Evolutionary conservation across 441 rosid species (phyloP).

Genomic region (Pelargonium fulgidum): DNA sequence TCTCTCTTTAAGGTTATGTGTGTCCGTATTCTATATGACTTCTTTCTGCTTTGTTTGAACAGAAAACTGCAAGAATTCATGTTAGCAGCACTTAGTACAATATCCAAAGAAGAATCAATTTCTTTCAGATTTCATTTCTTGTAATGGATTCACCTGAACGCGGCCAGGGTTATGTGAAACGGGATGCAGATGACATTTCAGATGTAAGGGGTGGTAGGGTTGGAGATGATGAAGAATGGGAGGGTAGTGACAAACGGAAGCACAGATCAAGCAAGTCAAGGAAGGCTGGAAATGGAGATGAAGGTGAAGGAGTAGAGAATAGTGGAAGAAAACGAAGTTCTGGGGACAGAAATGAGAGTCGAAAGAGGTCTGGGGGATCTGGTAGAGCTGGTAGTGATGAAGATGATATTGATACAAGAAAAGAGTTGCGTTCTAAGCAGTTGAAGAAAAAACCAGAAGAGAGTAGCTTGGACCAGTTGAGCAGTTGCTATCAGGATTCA

Average conservation of each 20-base stretch:
- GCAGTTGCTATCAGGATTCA: slow-evolving; percentile 91
- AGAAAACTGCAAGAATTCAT: slow-evolving; percentile 5
- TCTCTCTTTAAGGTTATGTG: neutral
- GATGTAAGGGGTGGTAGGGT: slow-evolving; percentile 42
- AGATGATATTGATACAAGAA: slow-evolving; percentile 53
- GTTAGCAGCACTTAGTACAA: neutral
- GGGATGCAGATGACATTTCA: slow-evolving; percentile 40
- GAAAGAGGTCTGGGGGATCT: slow-evolving; percentile 59
- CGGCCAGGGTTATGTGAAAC: slow-evolving; percentile 36
- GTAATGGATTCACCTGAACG: slow-evolving; percentile 63
- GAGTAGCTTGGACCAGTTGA: slow-evolving; percentile 78
- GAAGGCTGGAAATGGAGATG: slow-evolving; percentile 49
- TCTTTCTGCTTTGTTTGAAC: neutral
- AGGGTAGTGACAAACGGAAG: slow-evolving; percentile 53
- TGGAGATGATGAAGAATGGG: slow-evolving; percentile 58
- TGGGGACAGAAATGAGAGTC: slow-evolving; percentile 52
- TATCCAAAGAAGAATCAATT: neutral
- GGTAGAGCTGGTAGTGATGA: slow-evolving; percentile 54
- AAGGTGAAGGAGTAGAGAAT: slow-evolving; percentile 44
- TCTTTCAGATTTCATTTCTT: slow-evolving; percentile 10
- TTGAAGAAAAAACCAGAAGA: slow-evolving; percentile 83
- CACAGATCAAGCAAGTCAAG: slow-evolving; percentile 58
- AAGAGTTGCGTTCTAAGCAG: slow-evolving; percentile 45
- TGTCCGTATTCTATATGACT: neutral
- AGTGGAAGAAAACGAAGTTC: slow-evolving; percentile 51